phyloP scores from a whole-genome alignment of 306 rosid genomes.

The Calophaca sinica region DNA sequence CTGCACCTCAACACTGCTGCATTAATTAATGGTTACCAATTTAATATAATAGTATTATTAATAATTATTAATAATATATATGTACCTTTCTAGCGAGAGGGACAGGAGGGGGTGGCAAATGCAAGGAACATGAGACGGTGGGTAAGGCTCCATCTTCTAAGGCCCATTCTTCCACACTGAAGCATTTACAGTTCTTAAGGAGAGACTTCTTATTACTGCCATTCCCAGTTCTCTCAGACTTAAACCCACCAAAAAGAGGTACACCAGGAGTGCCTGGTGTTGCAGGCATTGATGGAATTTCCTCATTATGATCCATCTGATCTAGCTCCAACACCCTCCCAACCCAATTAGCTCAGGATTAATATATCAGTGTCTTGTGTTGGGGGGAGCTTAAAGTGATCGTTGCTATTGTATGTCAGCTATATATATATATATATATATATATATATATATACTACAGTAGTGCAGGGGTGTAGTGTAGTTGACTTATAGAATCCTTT shows the following conservation, averaged over 20 bases:
- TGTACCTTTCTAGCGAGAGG: slow-evolving; percentile 77
- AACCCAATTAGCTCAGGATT: too few species aligned
- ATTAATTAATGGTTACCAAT: too few species aligned
- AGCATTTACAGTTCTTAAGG: slow-evolving; percentile 67
- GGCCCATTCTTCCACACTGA: slow-evolving; percentile 61
- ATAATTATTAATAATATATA: not conserved
- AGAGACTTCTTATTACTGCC: slow-evolving; percentile 62
- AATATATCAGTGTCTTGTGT: too few species aligned
- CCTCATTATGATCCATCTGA: slow-evolving; percentile 56
- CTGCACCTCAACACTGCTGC: slow-evolving; percentile 44
- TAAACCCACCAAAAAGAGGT: slow-evolving; percentile 78
- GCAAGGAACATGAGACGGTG: slow-evolving; percentile 60
- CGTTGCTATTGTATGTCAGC: slow-evolving; percentile 21
- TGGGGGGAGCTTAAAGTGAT: not conserved
- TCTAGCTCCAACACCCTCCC: too few species aligned
- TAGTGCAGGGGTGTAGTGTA: not conserved
- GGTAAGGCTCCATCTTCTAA: slow-evolving; percentile 75
- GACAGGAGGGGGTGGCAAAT: slow-evolving; percentile 63
- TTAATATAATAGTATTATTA: too few species aligned
- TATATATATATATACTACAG: too few species aligned
- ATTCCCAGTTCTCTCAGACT: slow-evolving; percentile 43
- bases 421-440: slow-evolving; percentile 46
- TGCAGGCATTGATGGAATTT: slow-evolving; percentile 70
- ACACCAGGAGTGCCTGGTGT: slow-evolving; percentile 85
- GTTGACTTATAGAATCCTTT: slow-evolving; percentile 56